phyloP scores from a whole-genome alignment of 371 early-diverging fungal species.

The Gilbertella persicaria region DNA sequence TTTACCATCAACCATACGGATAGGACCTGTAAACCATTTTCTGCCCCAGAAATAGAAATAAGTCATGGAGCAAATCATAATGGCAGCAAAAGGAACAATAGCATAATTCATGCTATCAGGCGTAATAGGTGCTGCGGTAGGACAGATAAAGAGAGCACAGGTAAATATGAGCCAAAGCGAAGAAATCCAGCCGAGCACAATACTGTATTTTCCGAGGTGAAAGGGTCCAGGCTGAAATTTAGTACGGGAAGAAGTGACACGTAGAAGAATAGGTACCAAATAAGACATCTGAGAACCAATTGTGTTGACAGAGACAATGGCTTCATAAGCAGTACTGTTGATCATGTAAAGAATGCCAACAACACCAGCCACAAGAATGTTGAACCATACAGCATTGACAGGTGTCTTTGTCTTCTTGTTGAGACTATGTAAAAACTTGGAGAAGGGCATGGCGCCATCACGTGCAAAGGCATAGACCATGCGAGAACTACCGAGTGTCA shows the following conservation, averaged over 20 bases:
- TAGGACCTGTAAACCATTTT: conserved; percentile 54
- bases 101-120: conserved; percentile 55
- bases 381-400: conserved; percentile 51
- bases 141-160: conserved; percentile 47
- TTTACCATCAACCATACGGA: conserved; percentile 44
- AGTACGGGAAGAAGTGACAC: conserved; percentile 42
- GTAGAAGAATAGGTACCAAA: conserved; percentile 52
- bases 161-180: conserved; percentile 46
- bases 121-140: conserved; percentile 39
- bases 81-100: conserved; percentile 52
- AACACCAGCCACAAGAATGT: conserved; percentile 36
- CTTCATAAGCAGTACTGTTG: conserved; percentile 38
- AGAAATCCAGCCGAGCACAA: conserved; percentile 37
- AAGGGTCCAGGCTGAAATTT: conserved; percentile 40
- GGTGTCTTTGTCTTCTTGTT: conserved; percentile 41
- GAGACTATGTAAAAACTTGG: conserved; percentile 36
- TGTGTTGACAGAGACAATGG: conserved; percentile 49
- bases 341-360: conserved; percentile 38
- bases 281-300: conserved; percentile 53
- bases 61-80: conserved; percentile 42
- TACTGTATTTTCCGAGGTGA: conserved; percentile 42
- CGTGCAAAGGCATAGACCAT: conserved; percentile 80
- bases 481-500: conserved; percentile 61
- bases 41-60: conserved; percentile 52
- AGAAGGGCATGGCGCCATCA: conserved; percentile 63